These are phyloP conservation scores for Catenaria anguillulae DNA, from an alignment of 371 early-diverging fungal species.

Conservation along the genomic window DNA sequence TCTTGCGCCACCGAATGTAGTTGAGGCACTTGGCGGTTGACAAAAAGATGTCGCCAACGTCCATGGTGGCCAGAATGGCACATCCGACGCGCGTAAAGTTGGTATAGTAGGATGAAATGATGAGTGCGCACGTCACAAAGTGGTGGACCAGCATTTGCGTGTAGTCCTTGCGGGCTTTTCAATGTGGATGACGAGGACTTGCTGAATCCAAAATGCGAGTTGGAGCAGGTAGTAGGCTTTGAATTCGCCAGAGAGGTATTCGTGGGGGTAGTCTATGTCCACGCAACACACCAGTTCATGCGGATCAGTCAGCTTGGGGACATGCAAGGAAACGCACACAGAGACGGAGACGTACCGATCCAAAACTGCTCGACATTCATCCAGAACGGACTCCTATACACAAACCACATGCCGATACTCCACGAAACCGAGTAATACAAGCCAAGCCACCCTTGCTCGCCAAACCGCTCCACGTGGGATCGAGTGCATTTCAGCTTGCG, in stretches of 20 bases:
- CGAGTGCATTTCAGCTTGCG: constrained; percentile 29
- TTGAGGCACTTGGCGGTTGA: constrained; percentile 45
- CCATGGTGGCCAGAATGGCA: constrained; percentile 60
- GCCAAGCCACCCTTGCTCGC: constrained; percentile 51
- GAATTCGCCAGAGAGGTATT: constrained; percentile 22
- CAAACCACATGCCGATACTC: constrained; percentile 18
- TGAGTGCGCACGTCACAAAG: constrained; percentile 46
- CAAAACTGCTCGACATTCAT: constrained; percentile 46
- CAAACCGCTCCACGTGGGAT: constrained; percentile 46
- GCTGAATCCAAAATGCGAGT: constrained; percentile 58
- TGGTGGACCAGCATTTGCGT: constrained; percentile 51
- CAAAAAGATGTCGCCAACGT: constrained; percentile 55
- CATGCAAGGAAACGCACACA: too few relatives aligned
- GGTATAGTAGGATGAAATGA: constrained; percentile 44
- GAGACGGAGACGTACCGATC: constrained; percentile 17
- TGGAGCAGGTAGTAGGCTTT: constrained; percentile 54
- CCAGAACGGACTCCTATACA: constrained; percentile 47
- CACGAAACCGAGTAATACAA: constrained; percentile 30
- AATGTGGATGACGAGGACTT: constrained; percentile 51
- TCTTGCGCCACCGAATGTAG: constrained; percentile 24
- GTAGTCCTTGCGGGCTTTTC: constrained; percentile 61
- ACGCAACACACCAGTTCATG: neutral
- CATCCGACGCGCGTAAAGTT: constrained; percentile 62
- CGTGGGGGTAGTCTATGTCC: constrained; percentile 28
- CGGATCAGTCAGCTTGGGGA: too few relatives aligned